These are phyloP conservation scores for Yamadazyma scolyti DNA, from an alignment of 805 yeast species.

Conservation along the genomic window DNA sequence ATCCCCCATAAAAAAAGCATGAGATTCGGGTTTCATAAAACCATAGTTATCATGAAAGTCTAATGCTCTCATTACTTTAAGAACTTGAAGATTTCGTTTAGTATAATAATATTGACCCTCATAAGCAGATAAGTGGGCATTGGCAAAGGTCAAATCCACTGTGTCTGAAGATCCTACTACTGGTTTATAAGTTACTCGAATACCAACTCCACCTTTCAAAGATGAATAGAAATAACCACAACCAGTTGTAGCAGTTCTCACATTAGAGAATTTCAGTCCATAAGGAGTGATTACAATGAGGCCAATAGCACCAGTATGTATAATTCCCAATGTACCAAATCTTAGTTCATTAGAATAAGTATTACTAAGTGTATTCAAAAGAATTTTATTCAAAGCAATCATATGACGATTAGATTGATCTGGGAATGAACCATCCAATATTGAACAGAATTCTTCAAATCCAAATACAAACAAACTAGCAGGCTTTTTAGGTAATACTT, in stretches of 20 bases:
- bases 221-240: conserved; percentile 61
- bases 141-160: conserved; percentile 56
- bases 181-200: conserved; percentile 42
- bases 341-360: conserved; percentile 25
- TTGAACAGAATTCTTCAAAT: conserved; percentile 59
- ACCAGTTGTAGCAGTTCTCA: conserved; percentile 32
- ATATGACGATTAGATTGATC: conserved; percentile 34
- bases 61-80: conserved; percentile 47
- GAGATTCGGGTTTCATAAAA: conserved; percentile 49
- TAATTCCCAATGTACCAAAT: conserved; percentile 41
- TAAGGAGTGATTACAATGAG: conserved; percentile 47
- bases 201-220: conserved; percentile 71
- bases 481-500: conserved; percentile 24
- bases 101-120: conserved; percentile 54
- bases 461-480: conserved; percentile 57
- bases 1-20: conserved; percentile 79
- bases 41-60: conserved; percentile 58
- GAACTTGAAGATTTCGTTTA: conserved; percentile 52
- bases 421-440: conserved; percentile 51
- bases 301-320: conserved; percentile 58
- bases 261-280: conserved; percentile 24
- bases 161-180: conserved; percentile 15
- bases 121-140: conserved; percentile 73
- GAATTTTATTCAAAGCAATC: conserved; percentile 27
- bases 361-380: conserved; percentile 30